Evolutionary conservation across 495 filamentous ascomycete genomes (phyloP).

Genomic region (Terfezia claveryi): DNA sequence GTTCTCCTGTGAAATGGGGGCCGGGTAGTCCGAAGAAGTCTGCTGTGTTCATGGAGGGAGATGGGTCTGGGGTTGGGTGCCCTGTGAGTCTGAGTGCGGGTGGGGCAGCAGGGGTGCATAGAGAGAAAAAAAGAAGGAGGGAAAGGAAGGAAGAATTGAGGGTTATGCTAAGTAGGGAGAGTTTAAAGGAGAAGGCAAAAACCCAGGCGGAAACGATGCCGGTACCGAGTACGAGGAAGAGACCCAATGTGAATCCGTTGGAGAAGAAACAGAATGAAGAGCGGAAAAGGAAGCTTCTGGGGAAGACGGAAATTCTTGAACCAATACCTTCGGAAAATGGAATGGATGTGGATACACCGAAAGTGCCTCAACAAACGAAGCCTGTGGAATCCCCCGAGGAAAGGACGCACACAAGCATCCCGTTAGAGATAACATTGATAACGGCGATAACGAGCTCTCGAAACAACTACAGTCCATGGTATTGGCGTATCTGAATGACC

Average conservation of each 20-base stretch:
- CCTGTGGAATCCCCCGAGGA: not conserved
- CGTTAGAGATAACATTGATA: not conserved
- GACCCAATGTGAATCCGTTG: slow-evolving; percentile 1
- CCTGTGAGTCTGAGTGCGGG: not conserved
- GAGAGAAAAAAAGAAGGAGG: slow-evolving; percentile 6
- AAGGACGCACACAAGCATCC: not conserved
- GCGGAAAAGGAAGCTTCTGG: not conserved
- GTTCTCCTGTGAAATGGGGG: not conserved
- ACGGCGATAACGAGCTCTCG: slow-evolving; percentile 4
- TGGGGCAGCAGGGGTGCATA: not conserved
- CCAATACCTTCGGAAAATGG: not conserved
- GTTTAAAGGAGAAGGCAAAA: not conserved
- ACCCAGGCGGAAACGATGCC: not conserved
- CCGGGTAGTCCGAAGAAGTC: not conserved
- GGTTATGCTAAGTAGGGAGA: not conserved
- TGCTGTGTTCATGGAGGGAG: not conserved
- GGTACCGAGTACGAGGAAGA: not conserved
- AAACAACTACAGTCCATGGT: slow-evolving; percentile 15
- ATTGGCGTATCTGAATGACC: slow-evolving; percentile 14
- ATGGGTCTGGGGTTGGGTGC: not conserved
- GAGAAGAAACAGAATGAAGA: slow-evolving; percentile 1
- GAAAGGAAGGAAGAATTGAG: not conserved
- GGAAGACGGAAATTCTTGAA: no score
- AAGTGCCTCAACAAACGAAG: not conserved
- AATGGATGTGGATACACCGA: not conserved